Evolutionary conservation across 2,329 filamentous ascomycete genomes (phyloP), one percentile per base, ranked within the genome.

Genomic region (Polytolypa hystricis): DNA sequence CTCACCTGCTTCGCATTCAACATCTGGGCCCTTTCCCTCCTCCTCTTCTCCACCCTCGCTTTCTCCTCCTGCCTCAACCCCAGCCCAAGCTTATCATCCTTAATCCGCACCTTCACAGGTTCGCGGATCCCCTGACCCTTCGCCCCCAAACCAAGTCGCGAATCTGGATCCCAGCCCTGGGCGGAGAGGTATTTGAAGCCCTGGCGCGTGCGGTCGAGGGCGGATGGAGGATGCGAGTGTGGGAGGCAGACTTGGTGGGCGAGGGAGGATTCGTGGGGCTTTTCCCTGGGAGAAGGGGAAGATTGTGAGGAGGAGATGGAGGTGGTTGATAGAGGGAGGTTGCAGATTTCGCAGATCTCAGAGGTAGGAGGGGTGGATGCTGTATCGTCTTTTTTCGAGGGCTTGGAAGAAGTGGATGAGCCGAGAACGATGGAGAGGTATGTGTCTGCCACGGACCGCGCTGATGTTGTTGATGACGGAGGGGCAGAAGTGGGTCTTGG

Each of bases 21-120:
- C n/a, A n/a, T n/a, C n/a, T n/a, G n/a, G n/a, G n/a, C n/a, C 48
- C 30, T 38, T 16, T 39, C 33, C 30, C 33, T 46, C 43, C 56
- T 52, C 42, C 52, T 57, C 45, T 57, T 50, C 30, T 61, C 42
- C 15, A 7, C 66, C 32, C 46, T 47, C 23, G 47, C 48, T 30
- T 48, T 49, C 38, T 55, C 46, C 10, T 44, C 32, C 23, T 38
- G 42, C 38, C 54, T 51, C 28, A 69, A 66, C 0, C 86, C 85
- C 17, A 94, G 58, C 0, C 87, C 89, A 5, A 81, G 63, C 3
- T 73, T 85, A 52, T 89, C 76, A 29, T 78, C 71, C 60, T 94
- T 94, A 37, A 71, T 64, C 40, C 69, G 71, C 1, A 74, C 65
- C 53, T 85, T 85, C 43, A 95, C 67, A 1, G 87, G 87, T 45